These are phyloP conservation scores for Mimosa pudica DNA, from an alignment of 306 rosid genomes.

Conservation along the genomic window DNA sequence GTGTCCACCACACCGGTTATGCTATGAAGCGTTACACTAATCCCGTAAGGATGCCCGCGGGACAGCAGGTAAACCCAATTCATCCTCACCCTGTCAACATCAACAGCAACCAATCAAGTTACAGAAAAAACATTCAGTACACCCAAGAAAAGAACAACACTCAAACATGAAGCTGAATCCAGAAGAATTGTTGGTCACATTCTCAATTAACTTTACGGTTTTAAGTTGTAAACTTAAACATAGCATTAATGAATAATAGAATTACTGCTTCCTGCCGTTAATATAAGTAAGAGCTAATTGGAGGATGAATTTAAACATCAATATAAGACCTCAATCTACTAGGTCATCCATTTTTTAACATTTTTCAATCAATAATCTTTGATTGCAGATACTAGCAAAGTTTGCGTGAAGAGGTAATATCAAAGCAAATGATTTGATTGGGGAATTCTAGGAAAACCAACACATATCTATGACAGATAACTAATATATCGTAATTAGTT, in stretches of 20 bases:
- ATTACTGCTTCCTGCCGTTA: not conserved
- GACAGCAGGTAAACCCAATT: slow-evolving; percentile 89
- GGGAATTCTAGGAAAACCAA: too few species aligned
- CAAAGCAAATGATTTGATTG: too few species aligned
- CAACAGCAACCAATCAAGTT: slow-evolving; percentile 31
- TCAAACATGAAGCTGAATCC: not conserved
- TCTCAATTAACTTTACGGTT: not conserved
- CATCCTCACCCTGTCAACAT: slow-evolving; percentile 71
- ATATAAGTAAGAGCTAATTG: too few species aligned
- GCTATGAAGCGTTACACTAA: slow-evolving; percentile 37
- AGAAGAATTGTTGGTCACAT: not conserved
- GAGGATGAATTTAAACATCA: too few species aligned
- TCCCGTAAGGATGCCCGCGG: slow-evolving; percentile 85
- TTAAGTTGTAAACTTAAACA: too few species aligned
- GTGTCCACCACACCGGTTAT: slow-evolving; percentile 28
- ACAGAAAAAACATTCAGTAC: not conserved
- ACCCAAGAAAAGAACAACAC: not conserved
- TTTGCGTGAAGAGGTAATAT: too few species aligned
- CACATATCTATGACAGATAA: too few species aligned
- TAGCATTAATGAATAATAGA: not conserved
- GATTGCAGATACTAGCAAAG: too few species aligned
- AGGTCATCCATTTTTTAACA: too few species aligned
- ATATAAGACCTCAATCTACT: too few species aligned
- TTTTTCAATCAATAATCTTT: too few species aligned
- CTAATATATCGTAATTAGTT: too few species aligned